These are phyloP conservation scores for Pyrus hybrid DNA, from an alignment of 331 rosid species.

Conservation along the genomic window DNA sequence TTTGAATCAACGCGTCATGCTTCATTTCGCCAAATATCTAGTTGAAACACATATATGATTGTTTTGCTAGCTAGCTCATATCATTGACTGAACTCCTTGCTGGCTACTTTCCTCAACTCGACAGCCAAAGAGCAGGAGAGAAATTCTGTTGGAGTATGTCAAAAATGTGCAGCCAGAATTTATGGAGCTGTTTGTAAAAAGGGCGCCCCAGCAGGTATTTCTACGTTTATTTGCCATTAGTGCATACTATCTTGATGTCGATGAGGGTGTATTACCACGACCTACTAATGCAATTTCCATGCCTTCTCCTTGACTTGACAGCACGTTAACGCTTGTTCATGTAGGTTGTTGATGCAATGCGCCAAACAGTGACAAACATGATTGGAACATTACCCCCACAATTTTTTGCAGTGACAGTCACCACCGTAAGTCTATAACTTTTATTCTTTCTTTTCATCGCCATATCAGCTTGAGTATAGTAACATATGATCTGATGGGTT, in stretches of 20 bases:
- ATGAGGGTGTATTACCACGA: background rate
- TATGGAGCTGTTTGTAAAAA: slow-evolving; percentile 92
- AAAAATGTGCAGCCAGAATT: slow-evolving; percentile 96
- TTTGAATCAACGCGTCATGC: background rate
- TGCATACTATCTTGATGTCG: background rate
- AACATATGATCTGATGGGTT: background rate
- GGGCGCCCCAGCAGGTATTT: slow-evolving; percentile 88
- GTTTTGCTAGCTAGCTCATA: background rate
- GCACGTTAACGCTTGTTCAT: slow-evolving; percentile 2
- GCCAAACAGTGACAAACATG: slow-evolving; percentile 97
- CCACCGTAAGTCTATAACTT: slow-evolving; percentile 53
- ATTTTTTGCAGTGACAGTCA: slow-evolving; percentile 73
- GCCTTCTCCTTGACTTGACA: background rate
- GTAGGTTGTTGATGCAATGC: slow-evolving; percentile 98
- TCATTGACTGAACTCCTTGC: background rate
- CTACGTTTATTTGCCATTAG: background rate
- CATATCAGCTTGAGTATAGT: background rate
- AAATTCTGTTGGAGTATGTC: slow-evolving; percentile 85
- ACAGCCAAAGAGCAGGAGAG: slow-evolving; percentile 88
- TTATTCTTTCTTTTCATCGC: background rate
- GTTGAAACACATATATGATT: background rate
- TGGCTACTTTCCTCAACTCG: background rate
- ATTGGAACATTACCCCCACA: slow-evolving; percentile 98
- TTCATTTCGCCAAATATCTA: background rate
- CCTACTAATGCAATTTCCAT: background rate